These are phyloP conservation scores for Hippophae rhamnoides DNA, from an alignment of 306 rosid species.

Conservation along the genomic window DNA sequence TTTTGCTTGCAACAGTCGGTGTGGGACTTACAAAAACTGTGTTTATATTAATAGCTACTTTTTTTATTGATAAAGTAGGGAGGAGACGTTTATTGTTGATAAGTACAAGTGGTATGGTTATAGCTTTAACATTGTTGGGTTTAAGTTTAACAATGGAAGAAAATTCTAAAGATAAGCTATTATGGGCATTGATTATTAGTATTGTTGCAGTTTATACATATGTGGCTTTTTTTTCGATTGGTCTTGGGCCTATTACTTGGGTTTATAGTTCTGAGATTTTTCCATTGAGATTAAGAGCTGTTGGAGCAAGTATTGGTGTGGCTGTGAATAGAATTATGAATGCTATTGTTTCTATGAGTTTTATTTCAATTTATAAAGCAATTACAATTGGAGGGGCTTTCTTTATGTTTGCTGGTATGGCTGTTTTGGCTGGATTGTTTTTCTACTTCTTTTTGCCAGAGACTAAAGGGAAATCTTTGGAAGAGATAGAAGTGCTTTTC, in stretches of 20 bases:
- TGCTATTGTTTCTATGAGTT: slow-evolving; percentile 52
- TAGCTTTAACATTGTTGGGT: slow-evolving; percentile 35
- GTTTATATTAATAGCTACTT: slow-evolving; percentile 40
- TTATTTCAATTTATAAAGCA: slow-evolving; percentile 52
- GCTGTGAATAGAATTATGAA: slow-evolving; percentile 66
- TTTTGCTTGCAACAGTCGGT: slow-evolving; percentile 60
- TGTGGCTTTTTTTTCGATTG: slow-evolving; percentile 58
- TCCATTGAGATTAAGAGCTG: slow-evolving; percentile 67
- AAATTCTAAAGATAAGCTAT: slow-evolving; percentile 13
- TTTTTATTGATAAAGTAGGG: slow-evolving; percentile 52
- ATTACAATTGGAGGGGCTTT: slow-evolving; percentile 70
- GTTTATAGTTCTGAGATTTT: slow-evolving; percentile 75
- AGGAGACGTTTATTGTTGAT: slow-evolving; percentile 42
- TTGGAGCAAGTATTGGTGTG: slow-evolving; percentile 56
- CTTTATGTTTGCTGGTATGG: slow-evolving; percentile 61
- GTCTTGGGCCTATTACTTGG: slow-evolving; percentile 76
- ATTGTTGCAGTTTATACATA: slow-evolving; percentile 36
- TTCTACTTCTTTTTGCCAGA: slow-evolving; percentile 66
- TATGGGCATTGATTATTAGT: slow-evolving; percentile 52
- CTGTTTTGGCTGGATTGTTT: slow-evolving; percentile 51
- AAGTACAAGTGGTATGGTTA: slow-evolving; percentile 45
- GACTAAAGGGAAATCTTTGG: slow-evolving; percentile 67
- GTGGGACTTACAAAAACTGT: slow-evolving; percentile 44
- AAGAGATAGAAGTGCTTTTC: slow-evolving; percentile 65
- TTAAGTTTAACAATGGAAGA: slow-evolving; percentile 49